These are phyloP conservation scores for Clavaria fumosa DNA, from an alignment of 768 basidiomycete genomes.

Conservation along the genomic window DNA sequence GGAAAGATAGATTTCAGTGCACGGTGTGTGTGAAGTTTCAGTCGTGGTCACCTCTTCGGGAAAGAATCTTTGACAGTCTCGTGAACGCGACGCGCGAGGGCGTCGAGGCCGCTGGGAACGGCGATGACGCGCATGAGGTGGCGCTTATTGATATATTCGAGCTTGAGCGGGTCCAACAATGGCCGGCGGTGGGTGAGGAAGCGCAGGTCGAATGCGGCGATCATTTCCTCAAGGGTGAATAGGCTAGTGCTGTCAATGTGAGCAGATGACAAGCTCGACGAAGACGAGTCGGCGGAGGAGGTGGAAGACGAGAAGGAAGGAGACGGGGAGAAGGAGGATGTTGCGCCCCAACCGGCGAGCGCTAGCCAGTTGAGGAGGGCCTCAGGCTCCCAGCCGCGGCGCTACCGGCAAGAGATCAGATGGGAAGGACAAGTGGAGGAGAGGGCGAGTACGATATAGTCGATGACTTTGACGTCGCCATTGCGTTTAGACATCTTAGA, in stretches of 20 bases:
- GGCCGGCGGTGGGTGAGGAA: conserved; percentile 71
- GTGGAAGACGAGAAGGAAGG: conserved; percentile 13
- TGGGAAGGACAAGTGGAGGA: no score
- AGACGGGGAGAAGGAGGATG: conserved; percentile 20
- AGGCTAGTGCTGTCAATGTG: no score
- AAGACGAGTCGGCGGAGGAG: no score
- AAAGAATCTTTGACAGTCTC: conserved; percentile 38
- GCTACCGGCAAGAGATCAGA: conserved; percentile 24
- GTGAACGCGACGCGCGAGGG: conserved; percentile 39
- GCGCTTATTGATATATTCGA: conserved; percentile 81
- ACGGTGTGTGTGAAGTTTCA: no score
- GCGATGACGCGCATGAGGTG: conserved; percentile 50
- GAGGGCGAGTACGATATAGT: conserved; percentile 81
- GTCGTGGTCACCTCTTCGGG: conserved; percentile 46
- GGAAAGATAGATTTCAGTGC: no score
- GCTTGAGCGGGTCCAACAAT: conserved; percentile 63
- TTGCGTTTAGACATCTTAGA: conserved; percentile 91
- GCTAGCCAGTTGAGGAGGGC: conserved; percentile 90
- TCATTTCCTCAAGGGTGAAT: conserved; percentile 1
- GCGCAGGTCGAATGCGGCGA: conserved; percentile 54
- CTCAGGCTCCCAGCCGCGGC: conserved; percentile 77
- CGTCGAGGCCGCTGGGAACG: conserved; percentile 32
- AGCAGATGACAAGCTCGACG: no score
- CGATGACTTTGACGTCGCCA: conserved; percentile 74
- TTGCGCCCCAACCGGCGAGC: conserved; percentile 82